Evolutionary conservation across 805 yeast genomes (phyloP), one percentile per base, ranked within the genome.

Genomic region (Candida easanensis): DNA sequence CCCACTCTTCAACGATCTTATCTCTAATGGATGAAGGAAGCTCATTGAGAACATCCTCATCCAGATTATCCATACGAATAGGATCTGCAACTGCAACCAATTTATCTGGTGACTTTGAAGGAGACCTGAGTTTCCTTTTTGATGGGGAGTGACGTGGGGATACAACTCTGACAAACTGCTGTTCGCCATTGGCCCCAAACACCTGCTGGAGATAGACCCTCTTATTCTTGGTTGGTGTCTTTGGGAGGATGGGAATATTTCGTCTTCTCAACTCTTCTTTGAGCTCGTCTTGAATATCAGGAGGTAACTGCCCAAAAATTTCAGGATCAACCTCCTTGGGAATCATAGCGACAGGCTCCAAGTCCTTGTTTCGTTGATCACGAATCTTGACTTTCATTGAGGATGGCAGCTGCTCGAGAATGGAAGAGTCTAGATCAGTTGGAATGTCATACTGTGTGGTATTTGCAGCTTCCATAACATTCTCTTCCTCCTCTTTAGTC

Each of bases 251-350:
- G 4, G 38, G 44, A 25, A 58, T 56, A 23, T 54, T 54, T 33
- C 85, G 59, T 33, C 77, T 64, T 7, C 65, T 52, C 23, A 82
- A 56, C 48, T 84, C 88, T 4, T 60, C 58, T 46, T 65, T 68
- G 1, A 89, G 56, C 52, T 89, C 97, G 1, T 62, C 51, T 51
- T 79, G 79, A 4, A 89, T 77, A 19, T 81, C 84, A 2, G 28
- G 8, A 39, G 97, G 97, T 8, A 89, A 62, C 36, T 72, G 76
- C 11, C 73, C 67, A 54, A 87, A 77, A 2, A 84, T 86, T 2
- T 73, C 77, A 73, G 80, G 70, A 53, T 88, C 88, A 27, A 83
- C 69, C n/a, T 74, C 52, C 33, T 53, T 53, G 6, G 63, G 64
- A 21, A 58, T 45, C 3, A 42, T 44, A 15, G 47, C 28, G 15